Evolutionary conservation across 805 yeast species (phyloP).

Genomic region (Saccharomycopsis sp.): DNA sequence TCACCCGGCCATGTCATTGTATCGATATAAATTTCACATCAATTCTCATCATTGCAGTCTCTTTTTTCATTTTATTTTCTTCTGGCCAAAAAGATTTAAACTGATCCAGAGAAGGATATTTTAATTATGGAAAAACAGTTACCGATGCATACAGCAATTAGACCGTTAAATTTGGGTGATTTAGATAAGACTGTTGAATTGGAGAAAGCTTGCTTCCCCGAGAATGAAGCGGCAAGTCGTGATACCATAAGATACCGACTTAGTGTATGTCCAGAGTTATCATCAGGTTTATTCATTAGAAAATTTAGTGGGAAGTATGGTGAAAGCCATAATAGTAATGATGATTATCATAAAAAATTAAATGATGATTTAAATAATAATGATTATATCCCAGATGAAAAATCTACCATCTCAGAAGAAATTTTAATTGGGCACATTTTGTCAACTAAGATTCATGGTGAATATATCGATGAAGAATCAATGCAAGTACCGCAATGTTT

Average conservation of each 20-base stretch:
- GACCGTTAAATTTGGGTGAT: conserved; percentile 79
- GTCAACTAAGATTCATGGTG: conserved; percentile 60
- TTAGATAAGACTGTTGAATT: conserved; percentile 50
- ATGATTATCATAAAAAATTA: conserved; percentile 24
- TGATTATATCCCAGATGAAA: conserved; percentile 25
- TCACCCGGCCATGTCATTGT: neutral
- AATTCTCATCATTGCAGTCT: too few species aligned
- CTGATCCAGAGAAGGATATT: too few species aligned
- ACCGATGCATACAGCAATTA: conserved; percentile 57
- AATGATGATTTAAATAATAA: conserved; percentile 26
- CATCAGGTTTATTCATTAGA: conserved; percentile 81
- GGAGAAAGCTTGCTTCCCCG: conserved; percentile 66
- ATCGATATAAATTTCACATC: too few species aligned
- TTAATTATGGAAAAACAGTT: conserved; percentile 30
- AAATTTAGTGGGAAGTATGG: conserved; percentile 45
- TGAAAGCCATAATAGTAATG: conserved; percentile 14
- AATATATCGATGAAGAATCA: conserved; percentile 45
- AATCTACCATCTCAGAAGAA: conserved; percentile 42
- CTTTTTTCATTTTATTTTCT: too few species aligned
- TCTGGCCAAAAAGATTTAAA: too few species aligned
- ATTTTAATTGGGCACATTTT: conserved; percentile 72
- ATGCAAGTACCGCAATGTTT: conserved; percentile 49
- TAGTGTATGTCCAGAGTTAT: conserved; percentile 79
- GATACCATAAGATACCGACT: conserved; percentile 66
- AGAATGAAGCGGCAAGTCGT: conserved; percentile 57